Conservation (phyloP, 306 rosid species). For the Quercus gilva region DNA sequence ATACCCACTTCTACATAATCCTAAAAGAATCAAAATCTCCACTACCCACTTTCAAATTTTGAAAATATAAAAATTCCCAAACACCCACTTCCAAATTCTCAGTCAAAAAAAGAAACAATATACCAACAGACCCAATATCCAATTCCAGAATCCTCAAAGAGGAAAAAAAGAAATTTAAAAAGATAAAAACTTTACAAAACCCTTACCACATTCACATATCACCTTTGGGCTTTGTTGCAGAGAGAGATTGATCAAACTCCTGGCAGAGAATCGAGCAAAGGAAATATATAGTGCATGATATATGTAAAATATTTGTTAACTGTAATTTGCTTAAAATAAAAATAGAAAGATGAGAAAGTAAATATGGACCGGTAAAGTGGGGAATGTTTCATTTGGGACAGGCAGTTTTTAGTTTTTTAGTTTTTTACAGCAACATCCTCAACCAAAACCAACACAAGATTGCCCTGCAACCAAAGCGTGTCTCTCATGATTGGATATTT, state of each 20-base stretch:
- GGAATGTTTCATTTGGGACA: constrained; percentile 11
- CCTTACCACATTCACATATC: constrained; percentile 8
- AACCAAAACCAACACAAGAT: constrained; percentile 9
- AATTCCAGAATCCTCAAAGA: neutral
- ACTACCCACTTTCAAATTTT: constrained; percentile 6
- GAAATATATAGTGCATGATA: neutral
- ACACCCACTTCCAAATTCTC: constrained; percentile 4
- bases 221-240: constrained; percentile 1
- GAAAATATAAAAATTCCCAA: neutral
- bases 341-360: neutral
- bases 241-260: constrained; percentile 25
- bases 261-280: neutral
- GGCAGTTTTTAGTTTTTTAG: neutral
- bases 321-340: constrained; percentile 35
- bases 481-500: constrained; percentile 53
- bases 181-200: constrained; percentile 27
- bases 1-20: constrained; percentile 23
- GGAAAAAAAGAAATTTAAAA: no score
- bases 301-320: neutral
- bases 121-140: neutral
- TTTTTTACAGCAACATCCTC: constrained; percentile 15
- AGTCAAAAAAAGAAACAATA: constrained; percentile 8
- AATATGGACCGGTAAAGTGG: constrained; percentile 15
- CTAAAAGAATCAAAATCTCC: constrained; percentile 22
- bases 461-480: constrained; percentile 37